Evolutionary conservation across 345 rosid genomes (phyloP), one percentile per base, ranked within the genome.

Genomic region (Anacardium occidentale): DNA sequence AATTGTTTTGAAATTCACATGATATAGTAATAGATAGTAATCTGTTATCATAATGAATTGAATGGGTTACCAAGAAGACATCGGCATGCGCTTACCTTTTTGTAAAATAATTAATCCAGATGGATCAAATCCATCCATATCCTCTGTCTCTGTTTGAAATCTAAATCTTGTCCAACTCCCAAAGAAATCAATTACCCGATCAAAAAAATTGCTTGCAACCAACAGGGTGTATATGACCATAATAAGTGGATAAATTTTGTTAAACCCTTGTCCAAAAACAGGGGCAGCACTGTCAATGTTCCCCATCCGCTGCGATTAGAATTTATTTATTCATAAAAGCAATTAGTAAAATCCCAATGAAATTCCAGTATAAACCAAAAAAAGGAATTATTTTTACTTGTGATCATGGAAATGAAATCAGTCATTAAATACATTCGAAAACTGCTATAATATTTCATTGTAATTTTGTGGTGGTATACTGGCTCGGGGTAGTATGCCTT

Each of bases 141-240:
- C 96, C 67, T 93, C 97, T 3, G 86, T 87, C 72, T 93, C 98
- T 4, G 92, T 87, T 85, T 87, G 97, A 79, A 91, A 88, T 68
- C 84, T 81, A 78, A 90, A 88, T 82, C 90, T 80, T 87, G 91
- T 96, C 98, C 98, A 96, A 84, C 85, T 90, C 72, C 98, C 99
- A 64, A 96, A 89, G 88, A 91, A 96, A 77, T 78, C 87, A 71
- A 93, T 87, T 62, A 96, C 81, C 44, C 92, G 95, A 73, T 90
- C 88, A 75, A 93, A 96, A 81, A 96, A 96, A 77, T 91, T 93
- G 90, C 97, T 86, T 50, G 94, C 97, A 71, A 96, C 92, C 84
- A 96, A 75, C 57, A 93, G 66, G 48, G 99, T 93, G 85, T 91
- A 96, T 54, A 90, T 75, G 82, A 96, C 99, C 98, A 96, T 96